Evolutionary conservation across 208 protist genomes (phyloP).

Genomic region (Wallacemonas sp.): DNA sequence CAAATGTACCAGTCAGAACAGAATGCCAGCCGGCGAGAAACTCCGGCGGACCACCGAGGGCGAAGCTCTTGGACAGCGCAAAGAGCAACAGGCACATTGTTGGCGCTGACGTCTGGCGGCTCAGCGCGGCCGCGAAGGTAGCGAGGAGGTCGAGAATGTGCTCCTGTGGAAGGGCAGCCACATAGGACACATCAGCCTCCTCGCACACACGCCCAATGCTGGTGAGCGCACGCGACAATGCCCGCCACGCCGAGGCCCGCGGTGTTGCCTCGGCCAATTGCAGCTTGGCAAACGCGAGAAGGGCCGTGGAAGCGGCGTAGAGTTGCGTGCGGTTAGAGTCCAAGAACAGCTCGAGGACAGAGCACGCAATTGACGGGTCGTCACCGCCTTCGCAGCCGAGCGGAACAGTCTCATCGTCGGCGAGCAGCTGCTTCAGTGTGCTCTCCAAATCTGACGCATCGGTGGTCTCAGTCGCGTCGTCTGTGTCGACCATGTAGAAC

Average conservation of each 20-base stretch:
- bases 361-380: conserved; percentile 30
- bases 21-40: conserved; percentile 2
- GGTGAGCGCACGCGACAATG: conserved; percentile 21
- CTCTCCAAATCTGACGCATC: conserved; percentile 17
- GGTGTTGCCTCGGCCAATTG: background rate
- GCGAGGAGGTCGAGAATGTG: background rate
- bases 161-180: conserved; percentile 15
- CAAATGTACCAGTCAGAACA: background rate
- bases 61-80: conserved; percentile 10
- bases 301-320: background rate
- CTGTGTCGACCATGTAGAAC: conserved; percentile 35
- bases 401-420: conserved; percentile 60
- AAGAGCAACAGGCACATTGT: conserved; percentile 1
- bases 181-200: conserved; percentile 24
- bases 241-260: background rate
- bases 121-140: background rate
- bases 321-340: conserved; percentile 35
- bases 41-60: conserved; percentile 1
- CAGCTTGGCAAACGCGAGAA: conserved; percentile 18
- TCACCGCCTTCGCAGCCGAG: conserved; percentile 62
- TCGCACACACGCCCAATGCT: conserved; percentile 34
- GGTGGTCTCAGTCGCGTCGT: background rate
- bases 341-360: conserved; percentile 56
- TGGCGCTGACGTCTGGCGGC: background rate
- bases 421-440: conserved; percentile 32